A percentile compares a stretch with the other conserved stretches of the same genome.
These are phyloP conservation scores for Cicer pinnatifidum DNA, from an alignment of 306 rosid species.

Conservation along the genomic window DNA sequence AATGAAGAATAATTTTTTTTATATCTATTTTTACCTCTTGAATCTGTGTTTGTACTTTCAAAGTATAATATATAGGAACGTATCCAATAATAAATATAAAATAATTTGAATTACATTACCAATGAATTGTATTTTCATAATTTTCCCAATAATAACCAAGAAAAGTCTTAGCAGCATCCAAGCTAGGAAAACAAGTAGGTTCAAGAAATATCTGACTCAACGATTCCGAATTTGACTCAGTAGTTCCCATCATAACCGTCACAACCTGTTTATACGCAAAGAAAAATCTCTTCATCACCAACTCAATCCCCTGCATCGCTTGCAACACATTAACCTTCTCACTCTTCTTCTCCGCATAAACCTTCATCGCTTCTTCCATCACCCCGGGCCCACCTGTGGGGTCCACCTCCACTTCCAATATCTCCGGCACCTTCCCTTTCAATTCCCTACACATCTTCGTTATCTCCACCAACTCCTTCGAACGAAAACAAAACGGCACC, in stretches of 20 bases:
- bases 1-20: neutral
- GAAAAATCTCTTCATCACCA: constrained; percentile 78
- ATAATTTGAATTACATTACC: neutral
- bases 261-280: constrained; percentile 78
- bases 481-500: constrained; percentile 75
- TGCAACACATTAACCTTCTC: constrained; percentile 69
- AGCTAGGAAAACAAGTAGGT: constrained; percentile 83
- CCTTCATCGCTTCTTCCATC: constrained; percentile 93
- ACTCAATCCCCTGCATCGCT: constrained; percentile 74
- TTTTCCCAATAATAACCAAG: constrained; percentile 58
- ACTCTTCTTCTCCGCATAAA: constrained; percentile 58
- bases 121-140: neutral
- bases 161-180: constrained; percentile 95
- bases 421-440: constrained; percentile 72
- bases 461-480: constrained; percentile 67
- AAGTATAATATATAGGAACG: neutral
- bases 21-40: neutral
- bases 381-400: constrained; percentile 91
- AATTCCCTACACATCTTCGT: constrained; percentile 67
- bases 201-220: constrained; percentile 76
- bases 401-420: constrained; percentile 82
- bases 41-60: neutral
- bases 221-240: constrained; percentile 65
- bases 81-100: neutral
- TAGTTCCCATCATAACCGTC: constrained; percentile 72